A percentile compares a stretch with the other conserved stretches of the same genome.
Conservation (phyloP, 2,329 filamentous ascomycete species). For the Penicillium sp. region DNA sequence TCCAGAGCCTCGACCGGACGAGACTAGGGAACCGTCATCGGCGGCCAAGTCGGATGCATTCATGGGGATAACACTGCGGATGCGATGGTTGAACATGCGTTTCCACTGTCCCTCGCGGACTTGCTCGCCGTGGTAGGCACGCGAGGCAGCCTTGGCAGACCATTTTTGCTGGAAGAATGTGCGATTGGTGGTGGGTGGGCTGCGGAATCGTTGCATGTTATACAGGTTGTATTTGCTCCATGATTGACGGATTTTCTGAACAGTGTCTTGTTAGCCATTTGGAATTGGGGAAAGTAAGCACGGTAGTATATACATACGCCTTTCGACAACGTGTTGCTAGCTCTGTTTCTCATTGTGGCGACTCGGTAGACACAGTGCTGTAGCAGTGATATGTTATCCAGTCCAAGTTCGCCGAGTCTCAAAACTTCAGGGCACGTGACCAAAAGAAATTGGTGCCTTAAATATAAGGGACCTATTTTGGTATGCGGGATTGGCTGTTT, state of each 20-base stretch:
- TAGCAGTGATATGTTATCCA: constrained; percentile 11
- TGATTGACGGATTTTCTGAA: constrained; percentile 86
- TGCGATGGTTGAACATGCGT: constrained; percentile 81
- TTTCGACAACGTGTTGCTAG: constrained; percentile 43
- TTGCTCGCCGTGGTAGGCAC: constrained; percentile 92
- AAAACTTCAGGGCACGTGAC: constrained; percentile 38
- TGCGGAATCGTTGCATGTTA: constrained; percentile 66
- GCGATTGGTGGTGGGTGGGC: constrained; percentile 46
- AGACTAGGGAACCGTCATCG: constrained; percentile 79
- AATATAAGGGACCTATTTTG: constrained; percentile 10
- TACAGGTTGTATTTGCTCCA: constrained; percentile 98
- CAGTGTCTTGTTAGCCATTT: constrained; percentile 10
- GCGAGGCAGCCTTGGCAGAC: constrained; percentile 77
- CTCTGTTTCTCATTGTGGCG: constrained; percentile 48
- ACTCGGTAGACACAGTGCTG: constrained; percentile 19
- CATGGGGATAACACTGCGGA: constrained; percentile 84
- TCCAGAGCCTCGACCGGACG: constrained; percentile 80
- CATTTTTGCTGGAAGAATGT: constrained; percentile 99
- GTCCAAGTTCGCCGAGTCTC: constrained; percentile 21
- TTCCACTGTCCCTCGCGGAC: constrained; percentile 91
- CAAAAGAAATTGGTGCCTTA: constrained; percentile 2
- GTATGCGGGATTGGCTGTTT: too few relatives aligned
- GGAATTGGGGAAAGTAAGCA: background rate
- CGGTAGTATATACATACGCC: constrained; percentile 33
- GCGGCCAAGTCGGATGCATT: constrained; percentile 74